These are phyloP conservation scores for Cucurbita pepo DNA, from an alignment of 306 rosid species.

Conservation along the genomic window DNA sequence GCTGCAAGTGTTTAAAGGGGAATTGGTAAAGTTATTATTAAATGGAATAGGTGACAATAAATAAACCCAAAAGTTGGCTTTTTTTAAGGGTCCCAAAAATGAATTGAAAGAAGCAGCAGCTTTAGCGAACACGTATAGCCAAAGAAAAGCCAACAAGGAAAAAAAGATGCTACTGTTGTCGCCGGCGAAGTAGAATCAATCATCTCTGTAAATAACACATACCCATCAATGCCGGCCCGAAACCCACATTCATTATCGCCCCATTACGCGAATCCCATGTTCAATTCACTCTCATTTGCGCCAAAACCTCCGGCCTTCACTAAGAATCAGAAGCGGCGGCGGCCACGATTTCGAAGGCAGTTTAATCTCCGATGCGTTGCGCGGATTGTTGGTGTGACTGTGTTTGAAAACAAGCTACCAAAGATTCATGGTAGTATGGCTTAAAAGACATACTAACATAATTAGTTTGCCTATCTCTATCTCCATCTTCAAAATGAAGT, in stretches of 20 bases:
- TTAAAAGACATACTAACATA: neutral
- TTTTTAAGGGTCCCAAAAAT: no score
- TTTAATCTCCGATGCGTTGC: slow-evolving; percentile 8
- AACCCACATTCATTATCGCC: slow-evolving; percentile 27
- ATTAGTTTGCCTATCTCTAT: neutral
- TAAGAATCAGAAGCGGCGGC: slow-evolving; percentile 14
- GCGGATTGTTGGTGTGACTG: slow-evolving; percentile 19
- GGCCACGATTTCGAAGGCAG: slow-evolving; percentile 24
- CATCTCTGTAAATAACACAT: no score
- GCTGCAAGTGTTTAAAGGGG: neutral
- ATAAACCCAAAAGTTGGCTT: no score
- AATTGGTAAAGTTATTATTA: neutral
- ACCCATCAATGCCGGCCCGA: neutral
- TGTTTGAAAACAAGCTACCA: neutral
- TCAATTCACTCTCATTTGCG: slow-evolving; percentile 15
- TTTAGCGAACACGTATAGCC: neutral
- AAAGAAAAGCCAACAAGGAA: neutral
- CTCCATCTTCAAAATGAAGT: neutral
- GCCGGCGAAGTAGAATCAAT: neutral
- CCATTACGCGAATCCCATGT: slow-evolving; percentile 13
- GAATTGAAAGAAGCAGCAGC: neutral
- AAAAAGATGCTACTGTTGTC: neutral
- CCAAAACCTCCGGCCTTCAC: slow-evolving; percentile 1
- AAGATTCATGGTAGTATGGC: neutral
- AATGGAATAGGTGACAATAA: no score